A percentile compares a stretch with the other conserved stretches of the same genome.
phyloP scores from a whole-genome alignment of 2,329 filamentous ascomycete genomes.

The Dothistroma pini region DNA sequence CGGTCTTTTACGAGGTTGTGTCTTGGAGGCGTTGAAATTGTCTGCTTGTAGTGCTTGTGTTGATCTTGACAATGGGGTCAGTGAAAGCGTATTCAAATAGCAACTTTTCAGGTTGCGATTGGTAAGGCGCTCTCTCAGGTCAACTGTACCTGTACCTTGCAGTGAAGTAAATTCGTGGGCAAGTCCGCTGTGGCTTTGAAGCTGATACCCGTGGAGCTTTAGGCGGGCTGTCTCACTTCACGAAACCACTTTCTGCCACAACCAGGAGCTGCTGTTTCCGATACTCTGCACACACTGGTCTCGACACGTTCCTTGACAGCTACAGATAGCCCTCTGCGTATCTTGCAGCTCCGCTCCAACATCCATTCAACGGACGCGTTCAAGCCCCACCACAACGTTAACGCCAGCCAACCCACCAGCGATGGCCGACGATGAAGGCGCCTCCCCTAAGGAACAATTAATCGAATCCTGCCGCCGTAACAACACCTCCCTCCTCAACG shows the following conservation, averaged over 20 bases:
- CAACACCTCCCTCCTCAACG: slow-evolving; percentile 78
- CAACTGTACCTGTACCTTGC: neutral
- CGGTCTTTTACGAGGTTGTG: neutral
- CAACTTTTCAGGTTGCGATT: neutral
- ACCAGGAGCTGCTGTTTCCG: neutral
- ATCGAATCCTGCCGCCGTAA: slow-evolving; percentile 92
- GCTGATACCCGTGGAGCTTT: neutral
- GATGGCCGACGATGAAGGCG: slow-evolving; percentile 59
- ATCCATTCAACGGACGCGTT: neutral
- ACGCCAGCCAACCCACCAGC: slow-evolving; percentile 4
- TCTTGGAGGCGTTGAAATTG: neutral
- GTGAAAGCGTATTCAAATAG: no score
- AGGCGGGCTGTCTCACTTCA: slow-evolving; percentile 1
- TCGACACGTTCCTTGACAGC: neutral
- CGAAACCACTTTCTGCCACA: neutral
- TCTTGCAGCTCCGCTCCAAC: neutral
- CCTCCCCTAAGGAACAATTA: slow-evolving; percentile 77
- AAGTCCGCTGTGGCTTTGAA: neutral
- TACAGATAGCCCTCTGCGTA: neutral
- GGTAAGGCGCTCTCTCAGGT: neutral
- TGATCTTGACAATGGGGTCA: neutral
- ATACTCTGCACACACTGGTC: slow-evolving; percentile 1
- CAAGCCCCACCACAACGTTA: slow-evolving; percentile 1
- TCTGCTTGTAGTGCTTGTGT: neutral
- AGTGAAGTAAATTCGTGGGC: neutral